phyloP scores from a whole-genome alignment of 2,329 filamentous ascomycete species.

The Colletotrichum sp. region DNA sequence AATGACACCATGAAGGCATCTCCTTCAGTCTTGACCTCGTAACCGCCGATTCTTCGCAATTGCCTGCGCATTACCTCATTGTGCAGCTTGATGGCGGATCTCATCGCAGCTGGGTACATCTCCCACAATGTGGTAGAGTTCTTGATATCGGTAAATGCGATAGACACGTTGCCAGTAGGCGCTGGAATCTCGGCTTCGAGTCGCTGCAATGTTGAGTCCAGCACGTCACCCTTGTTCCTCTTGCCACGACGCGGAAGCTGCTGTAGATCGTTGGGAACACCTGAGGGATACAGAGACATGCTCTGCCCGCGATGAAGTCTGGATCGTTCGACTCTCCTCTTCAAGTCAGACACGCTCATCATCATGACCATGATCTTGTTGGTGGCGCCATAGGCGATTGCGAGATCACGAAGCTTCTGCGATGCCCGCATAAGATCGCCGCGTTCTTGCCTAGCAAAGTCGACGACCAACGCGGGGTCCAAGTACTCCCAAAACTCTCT shows the following conservation, averaged over 20 bases:
- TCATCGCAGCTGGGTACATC: constrained; percentile 92
- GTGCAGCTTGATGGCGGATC: constrained; percentile 95
- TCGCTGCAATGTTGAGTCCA: constrained; percentile 85
- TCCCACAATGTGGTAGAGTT: constrained; percentile 97
- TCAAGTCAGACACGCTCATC: constrained; percentile 89
- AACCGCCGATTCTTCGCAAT: constrained; percentile 90
- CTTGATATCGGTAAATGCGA: constrained; percentile 99
- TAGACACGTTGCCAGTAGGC: constrained; percentile 86
- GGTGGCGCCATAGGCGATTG: constrained; percentile 92
- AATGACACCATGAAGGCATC: constrained; percentile 99
- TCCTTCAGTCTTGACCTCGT: constrained; percentile 99
- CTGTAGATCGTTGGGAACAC: constrained; percentile 73
- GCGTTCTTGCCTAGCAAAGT: constrained; percentile 86
- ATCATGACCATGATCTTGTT: constrained; percentile 99
- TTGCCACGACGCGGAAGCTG: constrained; percentile 69
- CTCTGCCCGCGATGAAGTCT: constrained; percentile 77
- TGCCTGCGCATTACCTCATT: constrained; percentile 97
- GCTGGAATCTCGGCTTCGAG: constrained; percentile 91
- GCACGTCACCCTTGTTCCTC: constrained; percentile 66
- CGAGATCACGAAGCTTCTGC: constrained; percentile 91
- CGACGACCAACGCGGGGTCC: constrained; percentile 86
- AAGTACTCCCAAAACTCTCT: constrained; percentile 96
- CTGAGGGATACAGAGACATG: constrained; percentile 82
- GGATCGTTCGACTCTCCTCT: constrained; percentile 79
- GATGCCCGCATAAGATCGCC: constrained; percentile 92